Evolutionary conservation across 179 eudicot species (phyloP).

Genomic region (Spinacia oleracea): DNA sequence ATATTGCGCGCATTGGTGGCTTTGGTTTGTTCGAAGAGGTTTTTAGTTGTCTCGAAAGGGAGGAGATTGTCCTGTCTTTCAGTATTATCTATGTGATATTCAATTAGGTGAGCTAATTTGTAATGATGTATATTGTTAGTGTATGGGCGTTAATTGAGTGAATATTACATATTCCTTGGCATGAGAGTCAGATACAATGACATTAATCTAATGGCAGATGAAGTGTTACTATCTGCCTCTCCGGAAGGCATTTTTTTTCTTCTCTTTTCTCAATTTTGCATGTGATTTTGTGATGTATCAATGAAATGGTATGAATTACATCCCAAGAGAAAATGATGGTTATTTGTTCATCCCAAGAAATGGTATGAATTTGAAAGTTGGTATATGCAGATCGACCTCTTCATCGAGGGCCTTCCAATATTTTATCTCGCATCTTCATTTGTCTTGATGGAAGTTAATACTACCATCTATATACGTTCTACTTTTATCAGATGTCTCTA

Average conservation of each 20-base stretch:
- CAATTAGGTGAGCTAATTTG: conserved; percentile 21
- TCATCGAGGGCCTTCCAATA: too few relatives aligned
- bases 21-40: conserved; percentile 5
- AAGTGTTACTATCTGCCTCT: background rate
- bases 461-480: background rate
- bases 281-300: background rate
- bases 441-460: too few relatives aligned
- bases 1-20: conserved; percentile 6
- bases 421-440: too few relatives aligned
- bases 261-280: background rate
- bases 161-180: conserved; percentile 9
- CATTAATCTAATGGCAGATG: background rate
- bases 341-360: background rate
- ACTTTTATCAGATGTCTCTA: background rate
- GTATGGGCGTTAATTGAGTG: conserved; percentile 6
- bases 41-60: conserved; percentile 6
- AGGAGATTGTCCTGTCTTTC: background rate
- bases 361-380: too few relatives aligned
- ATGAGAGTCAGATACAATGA: background rate
- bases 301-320: background rate
- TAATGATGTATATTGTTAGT: conserved; percentile 23
- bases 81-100: conserved; percentile 15
- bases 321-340: background rate
- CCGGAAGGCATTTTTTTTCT: background rate
- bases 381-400: too few relatives aligned